Evolutionary conservation across 1,139 yeast genomes (phyloP), one percentile per base, ranked within the genome.

Genomic region (Blastobotrys malaysiensis): DNA sequence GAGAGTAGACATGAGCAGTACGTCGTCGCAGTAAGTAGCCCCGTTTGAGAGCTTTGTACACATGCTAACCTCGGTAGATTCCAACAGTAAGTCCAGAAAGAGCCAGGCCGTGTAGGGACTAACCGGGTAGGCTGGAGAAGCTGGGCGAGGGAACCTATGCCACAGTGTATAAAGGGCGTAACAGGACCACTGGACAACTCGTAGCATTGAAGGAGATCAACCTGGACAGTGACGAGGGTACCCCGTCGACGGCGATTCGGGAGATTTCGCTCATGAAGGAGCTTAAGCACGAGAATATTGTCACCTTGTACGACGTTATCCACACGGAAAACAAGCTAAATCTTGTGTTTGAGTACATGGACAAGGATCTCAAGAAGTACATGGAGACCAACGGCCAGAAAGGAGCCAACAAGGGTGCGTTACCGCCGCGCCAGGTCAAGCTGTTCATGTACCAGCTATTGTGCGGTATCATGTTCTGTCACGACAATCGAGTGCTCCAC

Each of bases 141-240:
- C 79, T 91, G 55, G 98, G 98, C 46, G 97, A 91, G 71, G 99
- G 99, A 56, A 93, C 99, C 1, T 93, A 93, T 76, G 99, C 99
- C 55, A 93, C 98, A 5, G 99, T 93, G 24, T 93, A 93, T 74
- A 93, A 91, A 66, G 99, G 98, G 9, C 79, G 97, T 57, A 93
- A 93, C 70, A 81, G 95, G 53, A 81, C 89, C 55, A 86, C 97
- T 0, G 98, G 98, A 5, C 90, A 93, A 31, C 78, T 89, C 52
- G 99, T 93, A 21, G 99, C 99, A 0, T 76, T 93, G 64, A 93
- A 93, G 69, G 99, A 93, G 70, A 95, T 93, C 70, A 89, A 86
- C 63, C 77, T 93, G 60, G 99, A 93, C 68, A 86, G 95, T 19
- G 98, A 91, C 67, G 99, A 93, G 71, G 99, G 99, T 11, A 93